phyloP scores from a whole-genome alignment of 2,329 filamentous ascomycete genomes.

The Pseudogymnoascus destructans region DNA sequence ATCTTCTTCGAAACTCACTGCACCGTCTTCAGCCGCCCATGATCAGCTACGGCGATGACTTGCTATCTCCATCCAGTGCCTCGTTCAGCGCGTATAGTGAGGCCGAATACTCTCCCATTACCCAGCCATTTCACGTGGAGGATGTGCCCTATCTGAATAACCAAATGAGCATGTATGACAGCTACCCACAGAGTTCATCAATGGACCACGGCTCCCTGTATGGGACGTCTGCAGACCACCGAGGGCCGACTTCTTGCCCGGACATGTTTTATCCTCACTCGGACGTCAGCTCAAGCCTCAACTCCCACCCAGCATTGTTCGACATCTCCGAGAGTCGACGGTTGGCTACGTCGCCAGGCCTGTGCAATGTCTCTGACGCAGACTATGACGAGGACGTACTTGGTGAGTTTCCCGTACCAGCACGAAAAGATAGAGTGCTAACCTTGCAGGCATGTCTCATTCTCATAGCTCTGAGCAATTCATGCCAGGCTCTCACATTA shows the following conservation, averaged over 20 bases:
- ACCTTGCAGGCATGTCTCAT: neutral
- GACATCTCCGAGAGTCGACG: conserved; percentile 29
- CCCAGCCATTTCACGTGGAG: conserved; percentile 40
- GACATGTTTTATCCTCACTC: conserved; percentile 47
- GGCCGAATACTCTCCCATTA: conserved; percentile 43
- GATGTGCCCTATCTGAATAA: conserved; percentile 44
- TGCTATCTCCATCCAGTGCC: conserved; percentile 29
- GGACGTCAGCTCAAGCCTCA: conserved; percentile 46
- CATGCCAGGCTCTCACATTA: neutral
- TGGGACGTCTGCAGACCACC: conserved; percentile 40
- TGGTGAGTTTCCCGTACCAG: conserved; percentile 24
- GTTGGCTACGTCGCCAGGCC: conserved; percentile 20
- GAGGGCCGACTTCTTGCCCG: conserved; percentile 47
- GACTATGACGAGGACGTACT: conserved; percentile 29
- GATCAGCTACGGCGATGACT: conserved; percentile 25
- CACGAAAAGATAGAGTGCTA: neutral
- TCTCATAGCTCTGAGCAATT: neutral
- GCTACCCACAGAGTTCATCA: conserved; percentile 39
- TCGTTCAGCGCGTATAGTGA: conserved; percentile 40
- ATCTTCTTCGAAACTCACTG: conserved; percentile 38
- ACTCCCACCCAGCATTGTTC: conserved; percentile 45
- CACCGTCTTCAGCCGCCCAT: conserved; percentile 35
- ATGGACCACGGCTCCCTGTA: conserved; percentile 43
- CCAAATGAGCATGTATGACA: conserved; percentile 44
- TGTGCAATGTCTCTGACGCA: conserved; percentile 15